These are phyloP conservation scores for Trametes punicea DNA, from an alignment of 768 basidiomycete species.

Conservation along the genomic window DNA sequence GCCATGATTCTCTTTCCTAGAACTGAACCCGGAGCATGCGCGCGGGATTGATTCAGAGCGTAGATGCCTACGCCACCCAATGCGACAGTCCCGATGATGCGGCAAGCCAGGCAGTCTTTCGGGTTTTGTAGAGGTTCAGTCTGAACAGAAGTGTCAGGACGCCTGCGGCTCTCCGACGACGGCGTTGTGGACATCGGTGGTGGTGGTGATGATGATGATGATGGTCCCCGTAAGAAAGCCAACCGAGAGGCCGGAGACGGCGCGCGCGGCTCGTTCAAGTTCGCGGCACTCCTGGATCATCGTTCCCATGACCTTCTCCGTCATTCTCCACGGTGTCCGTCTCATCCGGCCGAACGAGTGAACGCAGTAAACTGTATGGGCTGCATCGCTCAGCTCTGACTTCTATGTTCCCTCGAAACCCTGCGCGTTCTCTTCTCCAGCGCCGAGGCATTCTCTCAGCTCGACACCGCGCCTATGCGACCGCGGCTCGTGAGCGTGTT, in stretches of 20 bases:
- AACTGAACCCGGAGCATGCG: conserved; percentile 56
- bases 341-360: background rate
- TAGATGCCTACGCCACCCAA: conserved; percentile 64
- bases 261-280: background rate
- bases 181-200: conserved; percentile 2
- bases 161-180: background rate
- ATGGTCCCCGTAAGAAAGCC: background rate
- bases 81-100: conserved; percentile 62
- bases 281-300: background rate
- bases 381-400: background rate
- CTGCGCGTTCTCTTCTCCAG: background rate
- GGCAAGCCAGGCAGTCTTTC: conserved; percentile 66
- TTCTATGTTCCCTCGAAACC: background rate
- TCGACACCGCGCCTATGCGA: conserved; percentile 5
- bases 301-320: conserved; percentile 8
- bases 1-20: conserved; percentile 60
- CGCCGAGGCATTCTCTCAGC: background rate
- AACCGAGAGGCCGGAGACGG: background rate
- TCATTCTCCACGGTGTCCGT: background rate
- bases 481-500: conserved; percentile 10
- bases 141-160: background rate
- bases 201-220: background rate
- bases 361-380: background rate
- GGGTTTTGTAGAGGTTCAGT: background rate
- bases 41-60: conserved; percentile 62